phyloP scores from a whole-genome alignment of 2,329 filamentous ascomycete genomes.

The Penicillium concentricum region DNA sequence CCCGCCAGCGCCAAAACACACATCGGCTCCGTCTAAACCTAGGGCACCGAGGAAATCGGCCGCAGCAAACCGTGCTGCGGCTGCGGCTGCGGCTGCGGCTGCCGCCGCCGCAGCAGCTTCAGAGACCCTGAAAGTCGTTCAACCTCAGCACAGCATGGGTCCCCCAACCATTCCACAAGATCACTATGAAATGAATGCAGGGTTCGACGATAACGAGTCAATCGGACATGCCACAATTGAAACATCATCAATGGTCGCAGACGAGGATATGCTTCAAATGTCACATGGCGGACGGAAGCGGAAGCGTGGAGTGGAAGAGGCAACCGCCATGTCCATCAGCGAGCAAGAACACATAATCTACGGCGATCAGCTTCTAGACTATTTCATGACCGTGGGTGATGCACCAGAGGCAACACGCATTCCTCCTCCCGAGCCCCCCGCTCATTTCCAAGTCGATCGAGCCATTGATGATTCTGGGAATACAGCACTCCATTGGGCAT shows the following conservation, averaged over 20 bases:
- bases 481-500: constrained; percentile 94
- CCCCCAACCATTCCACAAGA: constrained; percentile 53
- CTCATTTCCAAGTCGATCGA: constrained; percentile 84
- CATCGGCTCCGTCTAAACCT: constrained; percentile 67
- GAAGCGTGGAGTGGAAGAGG: constrained; percentile 70
- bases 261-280: constrained; percentile 74
- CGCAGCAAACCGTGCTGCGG: constrained; percentile 55
- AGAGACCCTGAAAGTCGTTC: constrained; percentile 34
- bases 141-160: constrained; percentile 35
- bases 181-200: constrained; percentile 63
- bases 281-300: constrained; percentile 67
- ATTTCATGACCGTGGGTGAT: constrained; percentile 85
- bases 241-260: constrained; percentile 80
- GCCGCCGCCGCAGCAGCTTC: constrained; percentile 17
- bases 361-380: constrained; percentile 89
- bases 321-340: constrained; percentile 53
- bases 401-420: constrained; percentile 61
- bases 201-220: constrained; percentile 73
- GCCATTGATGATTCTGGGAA: constrained; percentile 92
- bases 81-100: background rate
- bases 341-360: constrained; percentile 88
- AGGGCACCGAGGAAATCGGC: constrained; percentile 67
- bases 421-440: constrained; percentile 72
- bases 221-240: constrained; percentile 80
- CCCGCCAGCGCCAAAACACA: constrained; percentile 89